A percentile compares a stretch with the other conserved stretches of the same genome.
These are phyloP conservation scores for Viola odorata DNA, from an alignment of 345 rosid species.

Conservation along the genomic window DNA sequence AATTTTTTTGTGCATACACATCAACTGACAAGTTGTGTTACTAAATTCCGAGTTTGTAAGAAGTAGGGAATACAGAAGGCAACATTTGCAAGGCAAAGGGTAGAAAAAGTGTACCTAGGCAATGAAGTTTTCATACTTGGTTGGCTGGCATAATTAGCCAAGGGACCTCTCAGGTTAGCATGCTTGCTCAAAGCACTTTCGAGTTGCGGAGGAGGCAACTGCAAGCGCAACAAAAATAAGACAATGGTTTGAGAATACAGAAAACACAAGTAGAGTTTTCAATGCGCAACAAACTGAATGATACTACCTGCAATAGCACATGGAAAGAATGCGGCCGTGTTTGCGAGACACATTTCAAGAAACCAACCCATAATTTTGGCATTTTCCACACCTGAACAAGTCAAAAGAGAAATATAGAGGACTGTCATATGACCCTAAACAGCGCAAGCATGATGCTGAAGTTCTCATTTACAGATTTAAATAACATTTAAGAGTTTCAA, in stretches of 20 bases:
- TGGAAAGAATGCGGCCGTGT: constrained; percentile 88
- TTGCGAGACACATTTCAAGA: constrained; percentile 89
- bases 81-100: no score
- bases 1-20: no score
- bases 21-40: no score
- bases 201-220: constrained; percentile 84
- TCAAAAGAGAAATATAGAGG: constrained; percentile 5
- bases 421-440: neutral
- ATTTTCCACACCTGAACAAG: constrained; percentile 77
- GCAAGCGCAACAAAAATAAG: constrained; percentile 24
- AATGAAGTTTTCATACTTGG: constrained; percentile 56
- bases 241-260: constrained; percentile 2
- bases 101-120: constrained; percentile 45
- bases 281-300: constrained; percentile 1
- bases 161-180: constrained; percentile 61
- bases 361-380: constrained; percentile 98
- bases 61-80: no score
- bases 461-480: neutral
- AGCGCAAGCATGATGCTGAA: neutral
- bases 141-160: constrained; percentile 64
- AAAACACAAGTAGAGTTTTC: constrained; percentile 2
- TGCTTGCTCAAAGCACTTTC: constrained; percentile 73
- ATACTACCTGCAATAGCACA: constrained; percentile 69
- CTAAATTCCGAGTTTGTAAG: no score
- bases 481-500: neutral